These are phyloP conservation scores for Scopulariopsis brevicaulis DNA, from an alignment of 2,329 filamentous ascomycete species.

Conservation along the genomic window DNA sequence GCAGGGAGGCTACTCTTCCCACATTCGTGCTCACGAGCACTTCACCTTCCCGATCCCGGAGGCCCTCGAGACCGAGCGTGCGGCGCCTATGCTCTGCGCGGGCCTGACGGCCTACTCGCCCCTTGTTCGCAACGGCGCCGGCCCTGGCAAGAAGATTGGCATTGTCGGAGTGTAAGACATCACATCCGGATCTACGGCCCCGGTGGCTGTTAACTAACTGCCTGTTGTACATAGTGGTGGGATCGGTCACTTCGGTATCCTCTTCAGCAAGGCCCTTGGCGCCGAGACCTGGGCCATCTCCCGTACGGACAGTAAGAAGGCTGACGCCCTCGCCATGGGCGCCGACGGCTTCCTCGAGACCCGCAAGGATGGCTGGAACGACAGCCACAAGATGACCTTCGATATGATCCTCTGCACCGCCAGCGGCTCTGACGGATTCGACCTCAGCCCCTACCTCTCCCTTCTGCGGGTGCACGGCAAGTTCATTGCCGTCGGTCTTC, in stretches of 20 bases:
- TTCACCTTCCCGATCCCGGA: conserved; percentile 34
- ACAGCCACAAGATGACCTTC: conserved; percentile 30
- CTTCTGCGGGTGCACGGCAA: conserved; percentile 44
- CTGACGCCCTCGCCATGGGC: conserved; percentile 39
- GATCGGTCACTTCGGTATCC: conserved; percentile 50
- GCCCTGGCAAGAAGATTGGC: conserved; percentile 51
- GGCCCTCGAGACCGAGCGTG: conserved; percentile 16
- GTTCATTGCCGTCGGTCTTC: conserved; percentile 53
- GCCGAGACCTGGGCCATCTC: conserved; percentile 45
- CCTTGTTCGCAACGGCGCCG: conserved; percentile 44
- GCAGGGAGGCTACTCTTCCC: conserved; percentile 42
- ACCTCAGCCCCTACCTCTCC: conserved; percentile 42
- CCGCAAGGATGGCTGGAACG: conserved; percentile 31
- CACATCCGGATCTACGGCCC: background rate
- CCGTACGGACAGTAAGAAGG: conserved; percentile 32
- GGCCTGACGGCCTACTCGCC: conserved; percentile 53
- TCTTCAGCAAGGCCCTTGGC: conserved; percentile 53
- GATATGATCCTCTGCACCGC: conserved; percentile 44
- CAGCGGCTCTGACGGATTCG: conserved; percentile 28
- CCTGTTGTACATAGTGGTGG: conserved; percentile 27
- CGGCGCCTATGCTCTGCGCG: conserved; percentile 52
- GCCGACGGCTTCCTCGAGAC: conserved; percentile 26
- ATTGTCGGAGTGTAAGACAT: conserved; percentile 39
- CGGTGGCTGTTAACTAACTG: background rate
- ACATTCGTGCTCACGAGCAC: conserved; percentile 21